phyloP scores from a whole-genome alignment of 31 red algal species.

The Porphyra umbilicalis region DNA sequence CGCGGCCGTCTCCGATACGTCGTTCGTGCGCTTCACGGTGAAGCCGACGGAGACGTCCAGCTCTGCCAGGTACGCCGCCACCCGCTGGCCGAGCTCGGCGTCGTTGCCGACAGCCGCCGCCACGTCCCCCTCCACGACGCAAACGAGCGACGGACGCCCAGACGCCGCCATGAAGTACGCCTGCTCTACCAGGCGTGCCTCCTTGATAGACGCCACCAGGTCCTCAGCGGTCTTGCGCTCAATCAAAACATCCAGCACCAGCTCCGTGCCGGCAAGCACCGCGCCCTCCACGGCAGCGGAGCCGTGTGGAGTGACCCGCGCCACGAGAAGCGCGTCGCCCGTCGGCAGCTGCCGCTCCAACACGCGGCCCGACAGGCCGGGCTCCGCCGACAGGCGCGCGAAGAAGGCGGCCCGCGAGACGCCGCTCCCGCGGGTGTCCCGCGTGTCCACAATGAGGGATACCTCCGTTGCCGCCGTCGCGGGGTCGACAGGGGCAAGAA shows the following conservation, averaged over 20 bases:
- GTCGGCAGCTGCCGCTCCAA: no score
- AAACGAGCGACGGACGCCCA: slow-evolving; percentile 12
- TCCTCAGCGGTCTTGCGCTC: slow-evolving; percentile 65
- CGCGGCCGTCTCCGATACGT: slow-evolving; percentile 22
- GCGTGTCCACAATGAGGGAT: no score
- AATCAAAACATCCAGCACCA: slow-evolving; percentile 56
- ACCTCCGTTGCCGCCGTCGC: no score
- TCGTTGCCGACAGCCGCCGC: slow-evolving; percentile 1
- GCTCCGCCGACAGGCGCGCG: no score
- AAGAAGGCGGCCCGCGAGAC: no score
- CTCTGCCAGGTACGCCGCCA: slow-evolving; percentile 21
- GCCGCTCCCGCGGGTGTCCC: no score
- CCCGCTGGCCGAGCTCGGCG: background rate
- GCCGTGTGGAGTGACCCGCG: no score
- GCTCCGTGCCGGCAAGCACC: slow-evolving; percentile 31
- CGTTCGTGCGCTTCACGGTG: slow-evolving; percentile 44
- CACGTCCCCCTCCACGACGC: slow-evolving; percentile 55
- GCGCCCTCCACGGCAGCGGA: no score
- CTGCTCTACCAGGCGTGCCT: slow-evolving; percentile 39
- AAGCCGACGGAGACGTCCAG: slow-evolving; percentile 47
- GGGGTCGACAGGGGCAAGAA: no score
- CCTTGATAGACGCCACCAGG: slow-evolving; percentile 34
- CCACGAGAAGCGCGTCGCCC: slow-evolving; percentile 53
- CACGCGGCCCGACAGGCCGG: no score
- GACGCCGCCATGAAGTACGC: slow-evolving; percentile 35